phyloP scores from a whole-genome alignment of 1,284 basidiomycete species.

The Polyporus tsugae region DNA sequence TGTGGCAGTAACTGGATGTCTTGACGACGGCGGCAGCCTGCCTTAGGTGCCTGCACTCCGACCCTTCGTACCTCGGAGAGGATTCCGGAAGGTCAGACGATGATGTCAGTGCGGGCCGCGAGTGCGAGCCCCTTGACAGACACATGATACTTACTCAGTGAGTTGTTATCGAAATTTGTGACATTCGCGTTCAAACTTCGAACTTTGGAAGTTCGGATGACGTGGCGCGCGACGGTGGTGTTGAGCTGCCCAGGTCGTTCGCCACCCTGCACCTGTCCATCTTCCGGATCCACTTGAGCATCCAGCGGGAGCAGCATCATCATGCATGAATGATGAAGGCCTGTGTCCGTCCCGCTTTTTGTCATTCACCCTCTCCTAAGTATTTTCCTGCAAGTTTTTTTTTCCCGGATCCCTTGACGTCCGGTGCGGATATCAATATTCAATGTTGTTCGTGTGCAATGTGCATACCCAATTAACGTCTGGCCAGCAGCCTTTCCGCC shows the following conservation, averaged over 20 bases:
- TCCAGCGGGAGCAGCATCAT: not conserved
- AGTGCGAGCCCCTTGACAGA: not conserved
- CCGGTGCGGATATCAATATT: not conserved
- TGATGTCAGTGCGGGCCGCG: not conserved
- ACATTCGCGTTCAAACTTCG: not conserved
- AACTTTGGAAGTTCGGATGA: not conserved
- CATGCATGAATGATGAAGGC: no score
- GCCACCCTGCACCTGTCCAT: not conserved
- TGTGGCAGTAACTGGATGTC: not conserved
- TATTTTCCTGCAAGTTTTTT: no score
- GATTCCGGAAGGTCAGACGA: not conserved
- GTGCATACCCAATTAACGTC: not conserved
- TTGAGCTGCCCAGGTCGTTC: not conserved
- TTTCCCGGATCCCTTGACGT: no score
- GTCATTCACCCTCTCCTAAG: no score
- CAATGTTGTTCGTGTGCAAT: not conserved
- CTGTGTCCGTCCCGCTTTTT: no score
- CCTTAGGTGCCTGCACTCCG: not conserved
- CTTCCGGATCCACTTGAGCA: not conserved
- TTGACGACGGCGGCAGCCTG: conserved; percentile 2
- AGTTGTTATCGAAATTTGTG: not conserved
- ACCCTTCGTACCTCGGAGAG: not conserved
- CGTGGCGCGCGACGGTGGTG: not conserved
- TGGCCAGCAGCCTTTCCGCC: not conserved
- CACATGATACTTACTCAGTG: not conserved